A percentile compares a stretch with the other conserved stretches of the same genome.
Evolutionary conservation across 441 rosid species (phyloP).

Genomic region (Arabidopsis lyrata): DNA sequence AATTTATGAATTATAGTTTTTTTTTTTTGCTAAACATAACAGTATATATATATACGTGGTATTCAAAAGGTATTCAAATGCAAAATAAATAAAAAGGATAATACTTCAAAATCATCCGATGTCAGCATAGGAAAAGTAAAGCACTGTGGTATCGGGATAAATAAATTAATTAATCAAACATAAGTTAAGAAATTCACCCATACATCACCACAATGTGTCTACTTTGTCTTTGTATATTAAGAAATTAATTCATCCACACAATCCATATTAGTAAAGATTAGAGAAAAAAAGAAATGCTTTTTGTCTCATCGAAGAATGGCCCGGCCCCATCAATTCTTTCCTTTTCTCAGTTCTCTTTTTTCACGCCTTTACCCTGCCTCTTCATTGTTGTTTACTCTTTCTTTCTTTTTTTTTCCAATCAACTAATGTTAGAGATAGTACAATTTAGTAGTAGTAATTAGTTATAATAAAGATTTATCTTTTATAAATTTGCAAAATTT

Average conservation of each 20-base stretch:
- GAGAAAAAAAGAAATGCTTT: conserved; percentile 18
- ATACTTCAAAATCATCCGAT: background rate
- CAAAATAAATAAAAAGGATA: background rate
- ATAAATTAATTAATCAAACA: background rate
- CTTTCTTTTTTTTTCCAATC: background rate
- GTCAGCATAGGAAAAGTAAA: background rate
- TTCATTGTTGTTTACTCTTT: background rate
- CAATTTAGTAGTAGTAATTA: too few relatives aligned
- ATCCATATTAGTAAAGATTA: background rate
- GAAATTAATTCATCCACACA: too few relatives aligned
- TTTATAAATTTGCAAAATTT: too few relatives aligned
- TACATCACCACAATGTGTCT: background rate
- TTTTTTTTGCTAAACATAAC: background rate
- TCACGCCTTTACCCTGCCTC: background rate
- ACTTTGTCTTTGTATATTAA: too few relatives aligned
- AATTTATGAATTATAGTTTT: too few relatives aligned
- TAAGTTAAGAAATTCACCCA: conserved; percentile 7
- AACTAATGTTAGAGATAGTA: background rate
- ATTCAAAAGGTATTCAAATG: background rate
- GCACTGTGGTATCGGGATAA: background rate
- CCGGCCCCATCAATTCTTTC: conserved; percentile 18
- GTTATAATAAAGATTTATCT: too few relatives aligned
- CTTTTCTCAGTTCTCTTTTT: conserved; percentile 12
- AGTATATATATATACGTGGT: too few relatives aligned
- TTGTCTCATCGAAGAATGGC: conserved; percentile 33